Conservation (phyloP, 805 yeast species). For the Myxozyma neglecta region DNA sequence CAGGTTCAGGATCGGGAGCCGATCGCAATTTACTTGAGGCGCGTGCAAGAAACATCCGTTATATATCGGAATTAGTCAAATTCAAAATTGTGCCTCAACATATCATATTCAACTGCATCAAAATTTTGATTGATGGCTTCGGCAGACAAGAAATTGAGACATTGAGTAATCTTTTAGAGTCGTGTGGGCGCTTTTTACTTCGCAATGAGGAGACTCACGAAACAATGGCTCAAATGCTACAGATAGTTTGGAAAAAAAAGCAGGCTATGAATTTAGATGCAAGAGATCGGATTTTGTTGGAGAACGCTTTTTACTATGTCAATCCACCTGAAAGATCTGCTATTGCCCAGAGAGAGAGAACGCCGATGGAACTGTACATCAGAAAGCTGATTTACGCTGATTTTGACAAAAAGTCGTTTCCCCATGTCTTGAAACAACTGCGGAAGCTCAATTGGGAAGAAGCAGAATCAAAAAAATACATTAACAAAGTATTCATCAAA, state of each 20-base stretch:
- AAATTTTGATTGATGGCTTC: conserved; percentile 55
- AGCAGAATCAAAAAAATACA: conserved; percentile 40
- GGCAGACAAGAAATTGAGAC: conserved; percentile 64
- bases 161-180: conserved; percentile 67
- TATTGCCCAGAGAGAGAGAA: conserved; percentile 31
- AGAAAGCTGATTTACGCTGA: conserved; percentile 54
- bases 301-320: conserved; percentile 44
- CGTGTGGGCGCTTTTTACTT: conserved; percentile 66
- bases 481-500: conserved; percentile 51
- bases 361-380: conserved; percentile 45
- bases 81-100: conserved; percentile 72
- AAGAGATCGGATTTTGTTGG: conserved; percentile 59
- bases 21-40: conserved; percentile 18
- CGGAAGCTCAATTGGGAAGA: conserved; percentile 51
- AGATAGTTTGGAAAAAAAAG: conserved; percentile 51
- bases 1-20: neutral
- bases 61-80: conserved; percentile 73
- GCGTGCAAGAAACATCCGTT: conserved; percentile 47
- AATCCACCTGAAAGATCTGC: conserved; percentile 47
- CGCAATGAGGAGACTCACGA: conserved; percentile 56
- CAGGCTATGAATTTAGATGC: conserved; percentile 52
- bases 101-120: conserved; percentile 69
- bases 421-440: conserved; percentile 44
- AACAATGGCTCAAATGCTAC: conserved; percentile 64
- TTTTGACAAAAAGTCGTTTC: conserved; percentile 44